Base-by-base conservation (phyloP, 495 filamentous ascomycete genomes). In the Hypoxylon fuscum region DNA sequence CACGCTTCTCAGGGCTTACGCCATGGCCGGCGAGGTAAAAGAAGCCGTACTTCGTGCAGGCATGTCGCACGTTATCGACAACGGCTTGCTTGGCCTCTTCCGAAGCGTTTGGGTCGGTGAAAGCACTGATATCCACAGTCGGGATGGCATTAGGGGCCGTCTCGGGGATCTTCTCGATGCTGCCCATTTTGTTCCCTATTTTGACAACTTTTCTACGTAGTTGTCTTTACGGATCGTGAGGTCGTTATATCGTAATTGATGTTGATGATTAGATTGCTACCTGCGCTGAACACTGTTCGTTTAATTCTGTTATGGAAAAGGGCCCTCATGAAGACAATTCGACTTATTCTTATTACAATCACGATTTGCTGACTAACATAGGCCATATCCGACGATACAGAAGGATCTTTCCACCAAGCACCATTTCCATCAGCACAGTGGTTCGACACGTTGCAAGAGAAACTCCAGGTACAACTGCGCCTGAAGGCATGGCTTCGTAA, bases 31-130 rank as follows among this genome's bases (percentile, higher is more conserved):
- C 53, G 7, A 70, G 64, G 14, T 67, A 68, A 62, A 72, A 72
- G 68, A 88, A 88, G 0, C 84, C 84, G 25, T 82, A 81, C 2
- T 73, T 73, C 0, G 75, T 76, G 53, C 82, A 86, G 1, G 83
- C 83, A 10, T 64, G 54, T n/a, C 59, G 48, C 20, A 72, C 49
- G 2, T 66, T 56, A 9, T 68, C 53, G 23, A 72, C 55, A 32
- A 69, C 55, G 14, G 23, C 49, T 3, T 6, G 37, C 40, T 58
- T 58, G 15, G 52, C 51, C 23, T 57, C 41, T 1, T 44, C 69
- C 18, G 66, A 43, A 6, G 64, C 49, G 40, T 54, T 64, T 0
- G 70, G 68, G 48, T 75, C 69, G 1, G 72, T 59, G 38, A 71
- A 75, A 12, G 72, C 62, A 8, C 68, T 60, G 31, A 75, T 72